Conservation (phyloP, 257 asterid species). For the Nicotiana undulata region DNA sequence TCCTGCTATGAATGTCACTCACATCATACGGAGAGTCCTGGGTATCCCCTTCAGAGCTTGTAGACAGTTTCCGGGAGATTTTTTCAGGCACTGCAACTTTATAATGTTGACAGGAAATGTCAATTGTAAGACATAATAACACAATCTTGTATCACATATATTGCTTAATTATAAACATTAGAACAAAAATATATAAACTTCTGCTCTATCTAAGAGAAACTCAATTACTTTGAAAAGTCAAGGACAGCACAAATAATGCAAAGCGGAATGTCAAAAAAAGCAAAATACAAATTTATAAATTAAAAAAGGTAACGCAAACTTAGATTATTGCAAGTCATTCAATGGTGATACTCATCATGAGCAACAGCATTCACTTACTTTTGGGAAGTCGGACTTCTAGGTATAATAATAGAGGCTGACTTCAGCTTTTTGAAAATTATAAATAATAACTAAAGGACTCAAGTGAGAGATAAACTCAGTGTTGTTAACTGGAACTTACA, state of each 20-base stretch:
- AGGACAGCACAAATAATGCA: neutral
- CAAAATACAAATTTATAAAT: neutral
- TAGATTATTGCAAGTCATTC: neutral
- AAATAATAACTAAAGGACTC: neutral
- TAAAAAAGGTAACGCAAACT: neutral
- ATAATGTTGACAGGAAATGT: slow-evolving; percentile 17
- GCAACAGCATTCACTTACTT: neutral
- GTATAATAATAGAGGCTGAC: neutral
- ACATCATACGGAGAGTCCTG: slow-evolving; percentile 99
- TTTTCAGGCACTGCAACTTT: slow-evolving; percentile 74
- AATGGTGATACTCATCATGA: neutral
- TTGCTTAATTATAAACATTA: neutral
- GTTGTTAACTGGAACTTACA: slow-evolving; percentile 38
- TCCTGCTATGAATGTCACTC: slow-evolving; percentile 20
- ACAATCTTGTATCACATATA: neutral
- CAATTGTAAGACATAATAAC: slow-evolving; percentile 7
- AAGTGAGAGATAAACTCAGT: neutral
- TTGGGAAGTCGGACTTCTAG: neutral
- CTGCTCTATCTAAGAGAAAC: neutral
- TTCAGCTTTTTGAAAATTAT: neutral
- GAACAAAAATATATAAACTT: neutral
- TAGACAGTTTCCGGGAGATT: slow-evolving; percentile 67
- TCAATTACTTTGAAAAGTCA: neutral
- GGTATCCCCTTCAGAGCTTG: slow-evolving; percentile 92
- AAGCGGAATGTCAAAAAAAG: neutral